phyloP scores from a whole-genome alignment of 2,329 filamentous ascomycete genomes.

The Delphinella strobiligena region DNA sequence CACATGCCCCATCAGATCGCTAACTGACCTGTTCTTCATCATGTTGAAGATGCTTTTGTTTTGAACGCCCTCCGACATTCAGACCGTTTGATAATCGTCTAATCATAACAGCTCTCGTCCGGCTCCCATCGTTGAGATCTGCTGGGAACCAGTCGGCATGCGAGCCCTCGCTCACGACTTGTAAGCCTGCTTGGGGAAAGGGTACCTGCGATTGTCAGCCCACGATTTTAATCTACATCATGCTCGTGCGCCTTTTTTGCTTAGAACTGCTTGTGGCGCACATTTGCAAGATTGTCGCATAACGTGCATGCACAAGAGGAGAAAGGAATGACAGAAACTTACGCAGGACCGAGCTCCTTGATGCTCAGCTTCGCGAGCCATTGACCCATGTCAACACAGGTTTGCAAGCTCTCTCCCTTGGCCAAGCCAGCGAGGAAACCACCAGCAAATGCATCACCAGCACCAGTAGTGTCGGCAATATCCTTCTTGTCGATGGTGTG shows the following conservation, averaged over 20 bases:
- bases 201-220: slow-evolving; percentile 18
- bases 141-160: too few species aligned
- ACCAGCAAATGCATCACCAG: slow-evolving; percentile 89
- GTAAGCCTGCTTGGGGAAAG: slow-evolving; percentile 27
- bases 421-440: slow-evolving; percentile 86
- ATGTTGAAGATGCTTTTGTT: background rate
- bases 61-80: too few species aligned
- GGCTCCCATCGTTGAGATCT: too few species aligned
- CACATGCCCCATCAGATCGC: too few species aligned
- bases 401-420: slow-evolving; percentile 67
- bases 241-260: too few species aligned
- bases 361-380: slow-evolving; percentile 94
- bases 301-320: slow-evolving; percentile 6
- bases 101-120: background rate
- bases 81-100: too few species aligned
- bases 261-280: too few species aligned
- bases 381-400: slow-evolving; percentile 80
- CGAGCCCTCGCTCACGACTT: slow-evolving; percentile 6
- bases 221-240: too few species aligned
- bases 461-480: slow-evolving; percentile 95
- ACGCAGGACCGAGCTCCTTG: slow-evolving; percentile 91
- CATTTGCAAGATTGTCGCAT: too few species aligned
- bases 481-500: slow-evolving; percentile 62
- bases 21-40: too few species aligned
- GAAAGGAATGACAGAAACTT: slow-evolving; percentile 35